Percentiles rank a stretch among this genome's conserved stretches.
These are phyloP conservation scores for Chlamydomonas eustigma DNA, from an alignment of 139 green algal genomes.

Conservation along the genomic window DNA sequence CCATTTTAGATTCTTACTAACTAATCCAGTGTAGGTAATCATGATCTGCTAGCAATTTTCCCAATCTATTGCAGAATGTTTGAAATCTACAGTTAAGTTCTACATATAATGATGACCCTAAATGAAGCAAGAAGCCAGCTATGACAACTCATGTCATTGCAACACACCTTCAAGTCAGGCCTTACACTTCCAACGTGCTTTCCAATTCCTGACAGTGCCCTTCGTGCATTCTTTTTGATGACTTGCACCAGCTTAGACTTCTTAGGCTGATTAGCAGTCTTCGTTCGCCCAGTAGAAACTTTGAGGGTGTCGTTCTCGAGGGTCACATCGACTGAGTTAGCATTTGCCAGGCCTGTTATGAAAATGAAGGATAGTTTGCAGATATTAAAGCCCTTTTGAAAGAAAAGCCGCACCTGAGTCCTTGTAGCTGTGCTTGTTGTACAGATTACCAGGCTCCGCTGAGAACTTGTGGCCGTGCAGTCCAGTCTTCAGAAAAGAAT, in stretches of 20 bases:
- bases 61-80: no score
- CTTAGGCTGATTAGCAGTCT: slow-evolving; percentile 42
- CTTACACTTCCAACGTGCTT: slow-evolving; percentile 42
- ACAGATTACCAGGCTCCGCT: slow-evolving; percentile 70
- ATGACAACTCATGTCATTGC: no score
- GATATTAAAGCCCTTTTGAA: no score
- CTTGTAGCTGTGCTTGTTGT: slow-evolving; percentile 79
- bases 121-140: no score
- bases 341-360: slow-evolving; percentile 52
- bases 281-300: slow-evolving; percentile 29
- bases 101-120: no score
- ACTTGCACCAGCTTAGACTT: slow-evolving; percentile 15
- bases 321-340: slow-evolving; percentile 48
- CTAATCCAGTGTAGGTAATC: no score
- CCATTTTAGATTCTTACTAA: no score
- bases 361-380: no score
- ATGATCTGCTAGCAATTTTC: no score
- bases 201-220: slow-evolving; percentile 27
- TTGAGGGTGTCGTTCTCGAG: slow-evolving; percentile 30
- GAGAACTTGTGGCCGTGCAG: slow-evolving; percentile 51
- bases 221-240: slow-evolving; percentile 41
- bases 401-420: slow-evolving; percentile 63
- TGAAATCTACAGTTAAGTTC: no score
- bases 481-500: slow-evolving; percentile 64
- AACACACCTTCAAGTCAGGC: slow-evolving; percentile 51